Evolutionary conservation across 164 flowering plant species (phyloP), one percentile per base, ranked within the genome.

Genomic region (Warburgia ugandensis): DNA sequence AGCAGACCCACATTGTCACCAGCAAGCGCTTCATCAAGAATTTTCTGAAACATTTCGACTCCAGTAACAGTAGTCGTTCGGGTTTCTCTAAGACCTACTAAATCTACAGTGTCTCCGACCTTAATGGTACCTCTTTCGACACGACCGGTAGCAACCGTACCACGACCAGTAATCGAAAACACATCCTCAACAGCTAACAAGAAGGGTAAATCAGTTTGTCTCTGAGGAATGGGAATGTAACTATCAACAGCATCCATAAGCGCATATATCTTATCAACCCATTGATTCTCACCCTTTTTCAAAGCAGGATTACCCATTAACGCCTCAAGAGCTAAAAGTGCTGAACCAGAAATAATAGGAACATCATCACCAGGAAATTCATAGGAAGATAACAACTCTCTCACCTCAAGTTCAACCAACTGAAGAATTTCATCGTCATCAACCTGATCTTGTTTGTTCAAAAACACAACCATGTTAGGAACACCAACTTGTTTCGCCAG

Each of bases 401-500:
- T 44, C 5, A 67, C 73, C 67, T 65, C 73, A 22, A 65, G 58
- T 29, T 69, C 69, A 12, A 65, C 69, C 12, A 69, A 39, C 41
- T 65, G 61, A 17, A 69, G 64, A 1, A 69, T 58, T 52, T 69
- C 73, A 48, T 61, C 69, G 33, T 65, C 69, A 30, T 65, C 69
- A 19, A 69, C 73, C 45, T 69, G 69, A 40, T 69, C 69, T 37
- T 69, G 69, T 56, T 69, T 69, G 57, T 69, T 65, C 29, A 69
- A 45, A 53, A 69, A 69, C 6, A 69, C 69, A 7, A 69, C 73
- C 73, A 65, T 65, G 27, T 62, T 69, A 29, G 73, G 73, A 13
- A 69, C 73, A 4, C 69, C 73, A 2, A 69, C 73, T 60, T 69
- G 73, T 54, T 69, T 69, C 11, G 73, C 73, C 2, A 69, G 62